A percentile compares a stretch with the other conserved stretches of the same genome.
phyloP scores from a whole-genome alignment of 1,139 yeast genomes.

The Blastobotrys apis region DNA sequence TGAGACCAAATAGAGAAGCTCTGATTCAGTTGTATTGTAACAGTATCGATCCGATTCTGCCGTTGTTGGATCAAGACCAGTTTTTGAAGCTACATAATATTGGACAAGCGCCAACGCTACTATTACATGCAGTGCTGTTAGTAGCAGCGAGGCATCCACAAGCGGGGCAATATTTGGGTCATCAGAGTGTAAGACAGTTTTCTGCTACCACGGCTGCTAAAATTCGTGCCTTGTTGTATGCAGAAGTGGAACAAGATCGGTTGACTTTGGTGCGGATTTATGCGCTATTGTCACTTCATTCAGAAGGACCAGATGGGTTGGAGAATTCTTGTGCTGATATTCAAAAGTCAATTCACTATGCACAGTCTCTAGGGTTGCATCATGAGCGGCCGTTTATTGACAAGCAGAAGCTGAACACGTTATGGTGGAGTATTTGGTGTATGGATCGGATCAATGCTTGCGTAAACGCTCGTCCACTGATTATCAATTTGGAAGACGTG shows the following conservation, averaged over 20 bases:
- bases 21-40: conserved; percentile 38
- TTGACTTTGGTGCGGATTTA: conserved; percentile 39
- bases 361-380: conserved; percentile 40
- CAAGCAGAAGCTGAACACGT: conserved; percentile 31
- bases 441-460: conserved; percentile 41
- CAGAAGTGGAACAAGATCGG: conserved; percentile 43
- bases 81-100: conserved; percentile 37
- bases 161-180: conserved; percentile 35
- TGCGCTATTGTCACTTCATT: conserved; percentile 31
- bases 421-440: conserved; percentile 44
- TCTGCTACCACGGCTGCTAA: conserved; percentile 36
- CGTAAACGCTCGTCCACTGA: conserved; percentile 40
- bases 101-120: conserved; percentile 39
- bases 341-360: conserved; percentile 39
- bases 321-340: conserved; percentile 41
- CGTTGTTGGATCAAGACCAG: conserved; percentile 37
- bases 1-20: conserved; percentile 34
- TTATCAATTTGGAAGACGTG: conserved; percentile 39
- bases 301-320: conserved; percentile 40
- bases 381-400: conserved; percentile 36
- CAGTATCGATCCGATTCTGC: conserved; percentile 39
- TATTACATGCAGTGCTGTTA: conserved; percentile 40
- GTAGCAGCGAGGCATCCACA: conserved; percentile 40
- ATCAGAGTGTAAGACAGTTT: conserved; percentile 34
- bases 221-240: conserved; percentile 41